Evolutionary conservation across 163 green algal species (phyloP).

Genomic region (Chlamydomonas reinhardtii): DNA sequence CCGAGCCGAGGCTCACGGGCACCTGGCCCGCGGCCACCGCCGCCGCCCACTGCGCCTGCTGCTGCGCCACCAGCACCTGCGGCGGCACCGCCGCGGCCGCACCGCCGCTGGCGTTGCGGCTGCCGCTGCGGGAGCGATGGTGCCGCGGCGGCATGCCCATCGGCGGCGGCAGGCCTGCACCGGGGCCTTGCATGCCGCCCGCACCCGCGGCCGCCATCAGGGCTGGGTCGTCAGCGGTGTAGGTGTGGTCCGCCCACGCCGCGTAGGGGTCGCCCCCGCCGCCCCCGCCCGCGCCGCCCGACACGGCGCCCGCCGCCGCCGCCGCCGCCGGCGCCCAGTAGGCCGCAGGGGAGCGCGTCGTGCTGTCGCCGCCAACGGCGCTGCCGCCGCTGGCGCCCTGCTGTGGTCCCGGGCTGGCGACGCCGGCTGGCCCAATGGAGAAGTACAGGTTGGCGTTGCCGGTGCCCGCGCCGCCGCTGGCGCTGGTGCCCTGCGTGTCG

Average conservation of each 20-base stretch:
- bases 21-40: too few species aligned
- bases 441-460: slow-evolving; percentile 16
- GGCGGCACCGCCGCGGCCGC: not conserved
- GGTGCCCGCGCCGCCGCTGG: not conserved
- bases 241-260: slow-evolving; percentile 15
- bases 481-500: slow-evolving; percentile 46
- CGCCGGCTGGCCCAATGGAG: slow-evolving; percentile 1
- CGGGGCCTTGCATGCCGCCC: not conserved
- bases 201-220: not conserved
- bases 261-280: slow-evolving; percentile 7
- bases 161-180: not conserved
- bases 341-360: not conserved
- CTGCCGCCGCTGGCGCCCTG: not conserved
- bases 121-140: slow-evolving; percentile 26
- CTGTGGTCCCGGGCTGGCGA: not conserved
- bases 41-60: not conserved
- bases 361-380: not conserved
- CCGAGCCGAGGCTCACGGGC: too few species aligned
- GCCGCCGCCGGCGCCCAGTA: not conserved
- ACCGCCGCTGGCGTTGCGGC: slow-evolving; percentile 28
- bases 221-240: not conserved
- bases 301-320: not conserved
- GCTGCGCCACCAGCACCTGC: not conserved
- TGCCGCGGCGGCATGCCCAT: slow-evolving; percentile 4
- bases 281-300: not conserved